Evolutionary conservation across 176 grass and related monocot species (phyloP), one percentile per base, ranked within the genome.

Genomic region (Zoysia pacifica): DNA sequence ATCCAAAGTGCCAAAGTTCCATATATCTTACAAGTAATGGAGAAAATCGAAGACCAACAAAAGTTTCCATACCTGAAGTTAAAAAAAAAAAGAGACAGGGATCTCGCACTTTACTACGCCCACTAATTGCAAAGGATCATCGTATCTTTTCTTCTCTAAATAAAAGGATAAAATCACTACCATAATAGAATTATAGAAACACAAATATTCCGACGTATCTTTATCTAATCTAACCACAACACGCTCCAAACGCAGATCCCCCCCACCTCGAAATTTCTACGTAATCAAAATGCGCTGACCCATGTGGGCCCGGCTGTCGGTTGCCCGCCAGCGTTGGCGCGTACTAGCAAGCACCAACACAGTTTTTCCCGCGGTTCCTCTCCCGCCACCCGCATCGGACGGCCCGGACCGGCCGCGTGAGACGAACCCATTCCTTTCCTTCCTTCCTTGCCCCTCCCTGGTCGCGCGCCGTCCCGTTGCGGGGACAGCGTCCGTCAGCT

Each of bases 361-460:
- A n/a, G 61, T 18, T 83, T 62, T 62, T 69, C 81, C 75, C 62
- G 53, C 75, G 81, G 67, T 77, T 76, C 78, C 45, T 51, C 73
- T 55, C 74, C 62, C 48, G 69, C 47, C 48, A 36, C 48, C 4
- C 48, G 8, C 3, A 79, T 84, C 76, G 46, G 63, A 88, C 70
- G 75, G 75, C n/a, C 2, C 1, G 11, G 38, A 39, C 3, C 48
- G 5, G 62, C 16, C 43, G 5, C 8, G 37, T 69, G 51, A 13
- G 13, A 15, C 51, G 28, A 79, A 75, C 81, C 79, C 49, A 85
- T 89, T 81, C 87, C 72, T 89, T 85, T 58, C 49, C 81, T 89
- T 81, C 87, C 72, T 89, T 85, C 49, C 87, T 80, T 77, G 86
- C 14, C 19, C 14, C 74, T 44, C 47, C 39, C 71, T 46, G 42